These are phyloP conservation scores for Camellia oleifera DNA, from an alignment of 179 eudicot genomes.

Conservation along the genomic window DNA sequence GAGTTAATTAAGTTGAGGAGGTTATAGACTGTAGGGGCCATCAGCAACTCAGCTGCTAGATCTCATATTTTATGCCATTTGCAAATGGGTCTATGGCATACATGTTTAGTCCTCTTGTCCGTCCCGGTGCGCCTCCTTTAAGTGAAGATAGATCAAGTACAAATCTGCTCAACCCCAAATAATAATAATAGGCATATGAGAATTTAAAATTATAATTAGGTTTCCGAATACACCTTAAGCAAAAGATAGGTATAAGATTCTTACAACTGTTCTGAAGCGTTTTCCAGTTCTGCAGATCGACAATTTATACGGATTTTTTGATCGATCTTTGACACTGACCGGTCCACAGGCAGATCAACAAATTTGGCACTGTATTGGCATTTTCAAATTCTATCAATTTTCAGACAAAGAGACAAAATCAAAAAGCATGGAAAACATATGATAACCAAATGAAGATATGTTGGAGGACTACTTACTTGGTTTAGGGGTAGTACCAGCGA, in stretches of 20 bases:
- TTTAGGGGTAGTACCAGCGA: conserved; percentile 26
- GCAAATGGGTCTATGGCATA: conserved; percentile 24
- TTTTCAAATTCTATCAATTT: conserved; percentile 11
- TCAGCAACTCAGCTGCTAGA: conserved; percentile 30
- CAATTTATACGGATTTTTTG: conserved; percentile 50
- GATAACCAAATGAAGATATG: not conserved
- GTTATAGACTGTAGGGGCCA: not conserved
- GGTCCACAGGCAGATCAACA: conserved; percentile 42
- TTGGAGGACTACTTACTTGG: conserved; percentile 26
- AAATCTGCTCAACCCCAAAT: conserved; percentile 37
- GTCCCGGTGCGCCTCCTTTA: conserved; percentile 87
- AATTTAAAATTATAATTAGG: not conserved
- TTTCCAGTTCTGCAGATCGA: conserved; percentile 29
- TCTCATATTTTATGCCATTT: conserved; percentile 25
- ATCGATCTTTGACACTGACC: conserved; percentile 51
- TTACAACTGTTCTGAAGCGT: conserved; percentile 41
- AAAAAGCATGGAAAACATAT: not conserved
- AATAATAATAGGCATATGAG: not conserved
- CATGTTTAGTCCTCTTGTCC: conserved; percentile 74
- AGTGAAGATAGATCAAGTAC: conserved; percentile 63
- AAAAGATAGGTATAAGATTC: conserved; percentile 16
- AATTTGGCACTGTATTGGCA: conserved; percentile 34
- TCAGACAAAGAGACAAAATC: not conserved
- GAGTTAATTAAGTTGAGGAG: conserved; percentile 1
- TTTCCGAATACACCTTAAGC: not conserved